Base-by-base conservation (phyloP, 306 rosid species). In the Vigna trinervia region DNA sequence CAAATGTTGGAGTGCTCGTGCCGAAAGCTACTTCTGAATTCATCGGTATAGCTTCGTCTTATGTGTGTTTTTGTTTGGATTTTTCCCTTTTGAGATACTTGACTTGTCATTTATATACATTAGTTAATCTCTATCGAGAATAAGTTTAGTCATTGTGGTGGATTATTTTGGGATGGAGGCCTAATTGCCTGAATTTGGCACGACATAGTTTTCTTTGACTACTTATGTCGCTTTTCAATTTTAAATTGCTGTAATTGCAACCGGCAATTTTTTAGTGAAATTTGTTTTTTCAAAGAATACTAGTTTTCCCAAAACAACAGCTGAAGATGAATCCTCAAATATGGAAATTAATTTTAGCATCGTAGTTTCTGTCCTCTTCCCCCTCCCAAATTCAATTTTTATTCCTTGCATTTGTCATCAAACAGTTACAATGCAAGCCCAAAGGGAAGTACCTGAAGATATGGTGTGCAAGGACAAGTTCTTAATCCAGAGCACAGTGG, bases 351-450 rank as follows among this genome's bases (percentile, higher is more conserved):
- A 11, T 12, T 70, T 54, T 71, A 15, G 65, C 65, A 19, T 54
- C 75, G 66, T 8, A 41, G 47, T 54, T 48, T 59, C 76, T 4
- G 39, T 23, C 36, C 11, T 39, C 5, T 12, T 19, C 14, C 2
- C 14, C 2, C n/a, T 58, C 76, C 62, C 22, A 12, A 63, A 14
- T 11, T 22, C 17, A 67, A 7, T 19, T 47, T 82, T 54, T 13
- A 0, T 54, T 46, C 39, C 28, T 67, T 82, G 14, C 13, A 65
- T 65, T 68, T 75, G 64, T 77, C 86, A 75, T 88, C 69, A 51
- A 83, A 70, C 65, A 95, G 98, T 95, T 82, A 90, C 86, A 78
- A 95, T 90, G 98, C 98, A 92, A 90, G 91, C 91, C 63, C 93
- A 45, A 71, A 78, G 76, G 78, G 84, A 59, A 52, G 80, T 74